Conservation (phyloP, 2,329 filamentous ascomycete genomes). For the Fusarium brevicatenulatum region DNA sequence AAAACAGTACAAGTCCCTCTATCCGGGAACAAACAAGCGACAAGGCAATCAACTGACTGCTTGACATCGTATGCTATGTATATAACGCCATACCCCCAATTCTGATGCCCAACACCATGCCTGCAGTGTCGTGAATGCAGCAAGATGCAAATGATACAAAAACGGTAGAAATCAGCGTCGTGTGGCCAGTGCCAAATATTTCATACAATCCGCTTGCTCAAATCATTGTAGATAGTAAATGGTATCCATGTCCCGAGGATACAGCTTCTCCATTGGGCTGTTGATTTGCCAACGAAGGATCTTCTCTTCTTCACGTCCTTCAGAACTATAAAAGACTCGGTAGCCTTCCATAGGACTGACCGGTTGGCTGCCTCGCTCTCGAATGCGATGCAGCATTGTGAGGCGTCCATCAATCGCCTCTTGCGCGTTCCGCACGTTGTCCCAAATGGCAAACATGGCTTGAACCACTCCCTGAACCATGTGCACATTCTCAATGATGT, state of each 20-base stretch:
- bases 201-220: conserved; percentile 24
- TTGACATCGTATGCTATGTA: conserved; percentile 28
- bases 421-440: conserved; percentile 62
- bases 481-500: conserved; percentile 64
- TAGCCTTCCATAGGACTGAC: conserved; percentile 46
- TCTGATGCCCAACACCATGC: conserved; percentile 26
- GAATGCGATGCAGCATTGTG: conserved; percentile 49
- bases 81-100: conserved; percentile 22
- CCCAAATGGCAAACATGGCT: conserved; percentile 68
- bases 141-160: conserved; percentile 14
- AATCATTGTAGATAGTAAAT: conserved; percentile 46
- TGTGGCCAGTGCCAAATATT: background rate
- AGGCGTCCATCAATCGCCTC: conserved; percentile 57
- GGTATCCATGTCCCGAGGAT: conserved; percentile 53
- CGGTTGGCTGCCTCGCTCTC: conserved; percentile 46
- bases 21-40: conserved; percentile 12
- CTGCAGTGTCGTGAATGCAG: conserved; percentile 37
- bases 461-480: conserved; percentile 65
- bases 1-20: conserved; percentile 14
- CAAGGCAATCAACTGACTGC: conserved; percentile 10
- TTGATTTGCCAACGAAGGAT: conserved; percentile 50
- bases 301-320: conserved; percentile 44
- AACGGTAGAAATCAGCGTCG: conserved; percentile 11
- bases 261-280: conserved; percentile 48
- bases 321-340: conserved; percentile 43